A percentile compares a stretch with the other conserved stretches of the same genome.
Evolutionary conservation across 306 rosid genomes (phyloP).

Genomic region (Acacia melanoxylon): DNA sequence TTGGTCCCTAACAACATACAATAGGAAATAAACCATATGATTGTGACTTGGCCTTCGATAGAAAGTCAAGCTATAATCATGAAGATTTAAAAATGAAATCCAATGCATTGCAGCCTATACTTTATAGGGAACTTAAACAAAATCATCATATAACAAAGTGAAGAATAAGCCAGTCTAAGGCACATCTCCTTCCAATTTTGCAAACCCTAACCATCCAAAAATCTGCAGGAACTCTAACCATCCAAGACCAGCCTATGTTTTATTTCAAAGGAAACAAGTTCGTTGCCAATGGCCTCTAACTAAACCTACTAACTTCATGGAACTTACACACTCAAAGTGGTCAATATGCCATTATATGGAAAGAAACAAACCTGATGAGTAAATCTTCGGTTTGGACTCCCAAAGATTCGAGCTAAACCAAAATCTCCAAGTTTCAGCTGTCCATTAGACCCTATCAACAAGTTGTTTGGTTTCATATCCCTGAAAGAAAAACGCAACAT

Average conservation of each 20-base stretch:
- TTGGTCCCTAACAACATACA: too few relatives aligned
- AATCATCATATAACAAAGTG: constrained; percentile 12
- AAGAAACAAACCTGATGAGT: constrained; percentile 81
- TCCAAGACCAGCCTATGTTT: constrained; percentile 1
- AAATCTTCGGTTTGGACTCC: constrained; percentile 92
- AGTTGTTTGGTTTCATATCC: constrained; percentile 98
- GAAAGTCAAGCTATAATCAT: constrained; percentile 6
- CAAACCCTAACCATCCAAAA: constrained; percentile 18
- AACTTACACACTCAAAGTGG: constrained; percentile 6
- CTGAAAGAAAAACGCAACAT: constrained; percentile 47
- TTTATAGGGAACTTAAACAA: constrained; percentile 3
- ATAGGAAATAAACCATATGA: neutral
- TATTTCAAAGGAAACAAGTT: constrained; percentile 18
- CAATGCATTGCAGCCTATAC: neutral
- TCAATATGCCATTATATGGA: constrained; percentile 12
- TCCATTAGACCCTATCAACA: constrained; percentile 91
- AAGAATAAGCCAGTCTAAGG: constrained; percentile 1
- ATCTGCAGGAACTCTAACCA: constrained; percentile 3
- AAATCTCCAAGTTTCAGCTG: constrained; percentile 96
- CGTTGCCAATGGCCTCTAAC: constrained; percentile 12
- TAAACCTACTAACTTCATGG: neutral
- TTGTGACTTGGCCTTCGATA: neutral
- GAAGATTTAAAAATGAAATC: neutral
- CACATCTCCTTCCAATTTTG: neutral
- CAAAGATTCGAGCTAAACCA: constrained; percentile 95